Conservation (phyloP, 495 filamentous ascomycete species). For the Elaphomyces granulatus region DNA sequence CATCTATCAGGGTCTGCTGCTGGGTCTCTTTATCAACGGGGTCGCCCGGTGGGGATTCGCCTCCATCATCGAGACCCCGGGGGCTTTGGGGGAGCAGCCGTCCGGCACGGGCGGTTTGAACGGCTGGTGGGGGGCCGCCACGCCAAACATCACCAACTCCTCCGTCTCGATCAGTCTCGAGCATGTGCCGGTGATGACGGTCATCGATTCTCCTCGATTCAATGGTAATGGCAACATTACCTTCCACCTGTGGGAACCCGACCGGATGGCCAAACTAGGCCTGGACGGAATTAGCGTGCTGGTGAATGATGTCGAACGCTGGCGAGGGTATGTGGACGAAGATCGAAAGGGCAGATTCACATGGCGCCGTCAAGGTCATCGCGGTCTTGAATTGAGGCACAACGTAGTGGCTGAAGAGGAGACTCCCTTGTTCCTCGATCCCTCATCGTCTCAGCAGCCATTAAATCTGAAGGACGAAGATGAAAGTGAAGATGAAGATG, state of each 20-base stretch:
- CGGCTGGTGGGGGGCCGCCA: slow-evolving; percentile 46
- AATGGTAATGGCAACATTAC: slow-evolving; percentile 39
- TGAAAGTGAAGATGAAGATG: slow-evolving; percentile 15
- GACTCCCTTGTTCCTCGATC: slow-evolving; percentile 11
- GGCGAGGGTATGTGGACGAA: slow-evolving; percentile 43
- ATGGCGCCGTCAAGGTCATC: slow-evolving; percentile 33
- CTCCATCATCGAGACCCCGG: slow-evolving; percentile 71
- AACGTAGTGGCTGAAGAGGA: slow-evolving; percentile 9
- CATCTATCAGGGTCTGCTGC: slow-evolving; percentile 72
- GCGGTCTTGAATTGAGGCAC: slow-evolving; percentile 25
- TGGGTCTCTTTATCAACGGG: slow-evolving; percentile 87
- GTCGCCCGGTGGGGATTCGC: slow-evolving; percentile 90
- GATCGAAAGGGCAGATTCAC: slow-evolving; percentile 29
- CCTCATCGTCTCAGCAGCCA: slow-evolving; percentile 2
- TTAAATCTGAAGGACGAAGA: slow-evolving; percentile 2
- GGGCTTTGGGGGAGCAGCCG: slow-evolving; percentile 37
- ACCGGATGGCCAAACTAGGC: slow-evolving; percentile 43
- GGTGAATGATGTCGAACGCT: slow-evolving; percentile 90
- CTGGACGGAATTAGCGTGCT: slow-evolving; percentile 79
- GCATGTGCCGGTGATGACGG: slow-evolving; percentile 27
- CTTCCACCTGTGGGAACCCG: slow-evolving; percentile 37
- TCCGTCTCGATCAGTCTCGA: slow-evolving; percentile 31
- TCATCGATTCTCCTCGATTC: slow-evolving; percentile 7
- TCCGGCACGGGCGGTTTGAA: slow-evolving; percentile 19
- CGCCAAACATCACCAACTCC: slow-evolving; percentile 44